Percentiles rank a stretch among this genome's conserved stretches.
phyloP scores from a whole-genome alignment of 1,139 yeast genomes.

The Debaryomyces fabryi region DNA sequence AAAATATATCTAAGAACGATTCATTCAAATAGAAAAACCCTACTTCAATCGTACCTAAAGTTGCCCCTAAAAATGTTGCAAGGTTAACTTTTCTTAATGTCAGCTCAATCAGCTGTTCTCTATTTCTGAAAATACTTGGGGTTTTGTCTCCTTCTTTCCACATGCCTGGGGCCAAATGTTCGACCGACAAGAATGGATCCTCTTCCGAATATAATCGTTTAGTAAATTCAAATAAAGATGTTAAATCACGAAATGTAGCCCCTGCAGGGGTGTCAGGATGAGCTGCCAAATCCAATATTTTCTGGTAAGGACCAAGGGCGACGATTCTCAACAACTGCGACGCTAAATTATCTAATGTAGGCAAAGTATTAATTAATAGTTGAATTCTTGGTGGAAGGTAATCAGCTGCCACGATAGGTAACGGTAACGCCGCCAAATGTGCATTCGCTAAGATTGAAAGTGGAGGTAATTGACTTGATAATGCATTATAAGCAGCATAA shows the following conservation, averaged over 20 bases:
- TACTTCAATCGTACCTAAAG: constrained; percentile 79
- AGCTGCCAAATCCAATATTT: constrained; percentile 70
- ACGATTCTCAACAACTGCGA: constrained; percentile 71
- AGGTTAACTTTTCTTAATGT: constrained; percentile 82
- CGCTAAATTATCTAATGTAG: constrained; percentile 73
- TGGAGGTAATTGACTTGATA: constrained; percentile 43
- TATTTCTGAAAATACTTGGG: constrained; percentile 57
- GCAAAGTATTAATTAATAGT: constrained; percentile 63
- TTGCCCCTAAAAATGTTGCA: constrained; percentile 84
- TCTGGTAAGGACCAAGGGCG: constrained; percentile 73
- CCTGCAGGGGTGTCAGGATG: constrained; percentile 74
- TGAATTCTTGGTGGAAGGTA: constrained; percentile 62
- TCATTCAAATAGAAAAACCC: constrained; percentile 88
- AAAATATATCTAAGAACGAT: constrained; percentile 80
- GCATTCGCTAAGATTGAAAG: constrained; percentile 49
- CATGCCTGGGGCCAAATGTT: constrained; percentile 63
- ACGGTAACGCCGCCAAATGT: constrained; percentile 60
- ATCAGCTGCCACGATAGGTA: constrained; percentile 58
- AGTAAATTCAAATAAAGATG: constrained; percentile 75
- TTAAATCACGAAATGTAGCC: constrained; percentile 70
- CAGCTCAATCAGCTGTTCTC: constrained; percentile 67
- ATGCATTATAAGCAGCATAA: constrained; percentile 46
- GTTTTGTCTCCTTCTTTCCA: constrained; percentile 67
- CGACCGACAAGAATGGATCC: constrained; percentile 67
- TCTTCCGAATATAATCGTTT: constrained; percentile 64